Evolutionary conservation across 2,329 filamentous ascomycete species (phyloP), one percentile per base, ranked within the genome.

Genomic region (Anisogramma anomala): DNA sequence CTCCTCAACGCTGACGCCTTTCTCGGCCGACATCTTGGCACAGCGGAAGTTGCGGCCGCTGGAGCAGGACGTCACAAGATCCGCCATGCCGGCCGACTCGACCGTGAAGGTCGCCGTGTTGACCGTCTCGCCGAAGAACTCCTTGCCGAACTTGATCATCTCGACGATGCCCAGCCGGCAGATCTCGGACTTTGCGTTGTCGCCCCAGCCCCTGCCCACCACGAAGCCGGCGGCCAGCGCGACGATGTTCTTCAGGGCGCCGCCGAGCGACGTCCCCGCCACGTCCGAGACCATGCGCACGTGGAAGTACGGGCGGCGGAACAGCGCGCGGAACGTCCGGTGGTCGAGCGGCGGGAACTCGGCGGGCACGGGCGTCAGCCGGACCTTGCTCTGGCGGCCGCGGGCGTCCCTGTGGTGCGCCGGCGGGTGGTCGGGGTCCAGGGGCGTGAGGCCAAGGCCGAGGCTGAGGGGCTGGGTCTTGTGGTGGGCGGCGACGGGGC

Each of bases 171-270:
- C 91, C 15, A 96, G 82, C 31, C 91, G 84, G 86, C 98, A 96
- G 46, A 98, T 81, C 33, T 91, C 91, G n/a, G 91, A 87, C 68
- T 98, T 96, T 50, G 89, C 89, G 53, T 96, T 98, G 68, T 96
- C 88, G 55, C 91, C 91, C 89, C 91, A 98, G 50, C 89, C 89
- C 47, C 89, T 77, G 26, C 91, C 91, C 50, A 94, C 86, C 33
- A 96, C 87, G 61, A 94, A 98, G 43, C 91, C 91, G 23, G 91
- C 88, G 4, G 87, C 89, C 14, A 98, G 68, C 4, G 91, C 91
- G 41, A 98, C 85, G 50, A 98, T 82, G 68, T 98, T 98, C 72
- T 98, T 98, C 52, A 98, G 69, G 0, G 91, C 91, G 46, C 91
- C 91, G 32, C 88, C 83, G 25, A 98, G 79, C 4, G 91, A 96